Conservation (phyloP, 441 rosid genomes). For the Geranium incanum region DNA sequence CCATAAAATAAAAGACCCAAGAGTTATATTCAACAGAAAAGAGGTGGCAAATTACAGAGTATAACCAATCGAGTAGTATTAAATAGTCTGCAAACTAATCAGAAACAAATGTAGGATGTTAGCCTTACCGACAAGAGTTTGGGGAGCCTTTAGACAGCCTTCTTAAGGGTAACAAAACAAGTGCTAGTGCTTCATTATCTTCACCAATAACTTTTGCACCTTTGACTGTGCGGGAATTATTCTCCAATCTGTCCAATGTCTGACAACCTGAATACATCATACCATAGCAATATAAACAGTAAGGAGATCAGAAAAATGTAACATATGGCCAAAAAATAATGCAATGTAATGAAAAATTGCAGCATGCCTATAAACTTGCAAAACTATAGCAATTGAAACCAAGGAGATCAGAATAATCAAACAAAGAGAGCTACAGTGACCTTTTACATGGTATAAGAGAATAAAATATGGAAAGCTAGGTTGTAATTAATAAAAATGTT, state of each 20-base stretch:
- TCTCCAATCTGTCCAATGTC: conserved; percentile 66
- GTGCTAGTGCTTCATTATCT: conserved; percentile 58
- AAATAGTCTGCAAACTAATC: not conserved
- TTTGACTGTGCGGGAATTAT: conserved; percentile 72
- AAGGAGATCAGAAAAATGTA: not conserved
- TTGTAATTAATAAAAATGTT: not conserved
- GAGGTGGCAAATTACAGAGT: not conserved
- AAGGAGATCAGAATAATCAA: not conserved
- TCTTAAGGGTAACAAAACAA: conserved; percentile 60
- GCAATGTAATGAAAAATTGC: not conserved
- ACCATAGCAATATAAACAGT: conserved; percentile 1
- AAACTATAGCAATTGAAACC: not conserved
- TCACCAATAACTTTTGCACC: conserved; percentile 78
- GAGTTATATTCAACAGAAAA: not conserved
- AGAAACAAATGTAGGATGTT: not conserved
- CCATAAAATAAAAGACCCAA: not conserved
- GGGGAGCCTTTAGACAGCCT: conserved; percentile 61
- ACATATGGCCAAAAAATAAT: not conserved
- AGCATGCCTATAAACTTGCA: not conserved
- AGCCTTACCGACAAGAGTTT: conserved; percentile 49
- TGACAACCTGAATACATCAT: conserved; percentile 44
- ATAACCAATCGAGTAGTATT: not conserved
- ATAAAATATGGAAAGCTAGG: not conserved
- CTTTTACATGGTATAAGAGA: not conserved
- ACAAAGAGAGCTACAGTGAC: not conserved